Evolutionary conservation across 2,329 filamentous ascomycete genomes (phyloP).

Genomic region (Colletotrichum magnum): DNA sequence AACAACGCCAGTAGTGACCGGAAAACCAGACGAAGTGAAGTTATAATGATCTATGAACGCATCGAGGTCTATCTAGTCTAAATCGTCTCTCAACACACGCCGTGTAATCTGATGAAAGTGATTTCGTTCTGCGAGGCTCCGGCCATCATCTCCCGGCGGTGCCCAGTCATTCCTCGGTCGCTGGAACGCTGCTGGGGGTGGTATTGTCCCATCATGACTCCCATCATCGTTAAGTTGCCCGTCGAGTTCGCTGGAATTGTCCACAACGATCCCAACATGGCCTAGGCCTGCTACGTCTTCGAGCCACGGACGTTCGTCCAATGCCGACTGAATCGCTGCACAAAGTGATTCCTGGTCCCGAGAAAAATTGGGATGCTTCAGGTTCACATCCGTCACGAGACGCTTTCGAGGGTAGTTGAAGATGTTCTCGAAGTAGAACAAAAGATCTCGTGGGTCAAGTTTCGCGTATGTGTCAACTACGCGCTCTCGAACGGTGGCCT

Average conservation of each 20-base stretch:
- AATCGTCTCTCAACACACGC: background rate
- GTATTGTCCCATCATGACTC: slow-evolving; percentile 54
- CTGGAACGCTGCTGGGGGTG: slow-evolving; percentile 47
- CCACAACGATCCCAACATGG: slow-evolving; percentile 56
- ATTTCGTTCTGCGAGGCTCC: slow-evolving; percentile 37
- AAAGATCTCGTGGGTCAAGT: slow-evolving; percentile 64
- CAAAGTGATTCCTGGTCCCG: slow-evolving; percentile 62
- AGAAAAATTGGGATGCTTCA: slow-evolving; percentile 58
- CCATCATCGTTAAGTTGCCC: slow-evolving; percentile 52
- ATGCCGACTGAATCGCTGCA: slow-evolving; percentile 53
- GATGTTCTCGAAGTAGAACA: slow-evolving; percentile 62
- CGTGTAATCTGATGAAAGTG: slow-evolving; percentile 3
- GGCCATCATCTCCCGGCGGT: slow-evolving; percentile 57
- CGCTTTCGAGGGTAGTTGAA: slow-evolving; percentile 61
- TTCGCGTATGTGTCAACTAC: slow-evolving; percentile 64
- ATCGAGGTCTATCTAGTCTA: slow-evolving; percentile 7
- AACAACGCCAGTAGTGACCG: background rate
- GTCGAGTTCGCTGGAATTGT: slow-evolving; percentile 56
- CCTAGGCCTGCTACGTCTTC: slow-evolving; percentile 48
- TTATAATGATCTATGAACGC: background rate
- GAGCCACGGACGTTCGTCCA: slow-evolving; percentile 55
- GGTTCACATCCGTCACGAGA: slow-evolving; percentile 58
- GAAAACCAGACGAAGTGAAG: background rate
- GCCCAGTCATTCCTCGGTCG: slow-evolving; percentile 54
- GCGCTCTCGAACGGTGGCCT: slow-evolving; percentile 45